Base-by-base conservation (phyloP, 2,329 filamentous ascomycete species). In the Metarhizium guizhouense region DNA sequence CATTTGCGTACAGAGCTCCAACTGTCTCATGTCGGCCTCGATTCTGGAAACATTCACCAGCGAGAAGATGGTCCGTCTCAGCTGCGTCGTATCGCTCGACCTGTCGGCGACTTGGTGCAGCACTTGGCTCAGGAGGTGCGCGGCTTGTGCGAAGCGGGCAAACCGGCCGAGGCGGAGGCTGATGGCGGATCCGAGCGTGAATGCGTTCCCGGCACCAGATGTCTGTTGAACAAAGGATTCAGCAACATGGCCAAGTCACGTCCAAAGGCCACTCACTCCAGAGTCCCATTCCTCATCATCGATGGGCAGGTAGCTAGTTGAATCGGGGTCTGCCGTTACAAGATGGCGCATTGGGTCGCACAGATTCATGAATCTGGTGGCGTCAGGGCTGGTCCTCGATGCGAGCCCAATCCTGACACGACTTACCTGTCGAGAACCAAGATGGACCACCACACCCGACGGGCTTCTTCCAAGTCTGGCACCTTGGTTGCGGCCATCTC, bases 131-230 rank as follows among this genome's bases (percentile, higher is more conserved):
- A 60, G 11, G 16, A 60, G 38, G 34, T 60, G 59, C 16, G 59
- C 57, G n/a, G 59, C 54, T 52, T 60, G 59, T n/a, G 57, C 57
- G 54, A 60, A 58, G 14, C 59, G 55, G 25, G 57, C 59, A 25
- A 25, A 25, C 25, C 25, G 25, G 25, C 25, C 25, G 25, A 25
- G 25, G 25, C 25, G 25, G 25, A 25, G 25, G 25, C 25, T 25
- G 25, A 25, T 25, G 25, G 25, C 25, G 25, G 25, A 25, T 25
- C 25, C 25, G 25, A 25, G 25, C 25, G 25, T 25, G 25, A 25
- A 25, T 25, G 25, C 25, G 25, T 25, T 25, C 25, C 25, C 25
- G 25, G 25, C 25, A 25, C 25, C 25, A 1, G 25, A 25, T 25
- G 25, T 4, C 25, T 25, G 25, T 25, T 25, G 25, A 4, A 25